Evolutionary conservation across 2,329 filamentous ascomycete species (phyloP), one percentile per base, ranked within the genome.

Genomic region (Fusarium veterinarium): DNA sequence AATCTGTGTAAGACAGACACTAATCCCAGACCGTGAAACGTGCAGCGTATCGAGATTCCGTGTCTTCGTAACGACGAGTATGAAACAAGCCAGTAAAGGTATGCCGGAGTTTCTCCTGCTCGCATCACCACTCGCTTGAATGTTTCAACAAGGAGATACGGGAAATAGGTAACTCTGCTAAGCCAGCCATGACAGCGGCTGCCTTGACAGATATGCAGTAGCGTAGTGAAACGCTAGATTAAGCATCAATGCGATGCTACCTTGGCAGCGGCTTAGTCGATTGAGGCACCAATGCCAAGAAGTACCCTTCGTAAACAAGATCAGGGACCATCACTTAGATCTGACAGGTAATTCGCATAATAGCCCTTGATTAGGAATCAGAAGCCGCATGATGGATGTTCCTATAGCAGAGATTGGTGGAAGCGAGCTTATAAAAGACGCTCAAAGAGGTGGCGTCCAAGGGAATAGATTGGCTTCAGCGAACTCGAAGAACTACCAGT

Each of bases 231-330:
- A 76, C 60, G 61, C 70, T 64, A 72, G 73, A 77, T 70, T 69
- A 76, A 75, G 68, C 70, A 56, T 75, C 67, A 60, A 71, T 76
- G 75, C 67, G 63, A 77, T 77, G 72, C 71, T 60, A 77, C 75
- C 74, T 75, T 76, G 67, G 69, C 74, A 70, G 62, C 70, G 62
- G 63, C 69, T 74, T 70, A 69, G 66, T 56, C 60, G 48, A 62
- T 62, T 75, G 64, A 67, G 68, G 53, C 68, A 46, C 53, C 35
- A 42, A 52, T 70, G 67, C 71, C 71, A 69, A 73, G 71, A 72
- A 60, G 46, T 56, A 30, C 11, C 37, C 28, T 37, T 49, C 46
- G 40, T 58, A 44, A 40, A 40, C 33, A 51, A 35, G 48, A 60
- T 60, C 45, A 67, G 52, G 48, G 42, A 46, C 44, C 31, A 38